Conservation (phyloP, 2,329 filamentous ascomycete genomes). For the Neopestalotiopsis rosae region DNA sequence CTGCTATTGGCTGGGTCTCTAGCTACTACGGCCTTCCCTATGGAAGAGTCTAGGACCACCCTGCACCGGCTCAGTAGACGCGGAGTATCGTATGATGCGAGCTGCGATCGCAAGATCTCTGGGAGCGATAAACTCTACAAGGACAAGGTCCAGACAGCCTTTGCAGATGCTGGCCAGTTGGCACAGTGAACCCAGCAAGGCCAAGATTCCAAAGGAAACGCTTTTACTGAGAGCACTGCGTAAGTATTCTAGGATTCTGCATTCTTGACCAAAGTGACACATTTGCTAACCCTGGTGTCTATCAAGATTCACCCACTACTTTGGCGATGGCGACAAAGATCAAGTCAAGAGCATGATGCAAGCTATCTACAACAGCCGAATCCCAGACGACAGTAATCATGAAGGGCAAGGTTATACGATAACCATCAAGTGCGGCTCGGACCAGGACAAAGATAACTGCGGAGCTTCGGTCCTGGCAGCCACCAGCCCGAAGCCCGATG, state of each 20-base stretch:
- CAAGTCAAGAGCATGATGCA: not conserved
- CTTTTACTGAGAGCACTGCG: not conserved
- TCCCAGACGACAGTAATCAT: not conserved
- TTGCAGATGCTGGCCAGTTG: not conserved
- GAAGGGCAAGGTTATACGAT: not conserved
- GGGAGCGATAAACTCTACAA: not conserved
- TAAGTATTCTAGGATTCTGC: not conserved
- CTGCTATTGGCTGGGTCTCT: not conserved
- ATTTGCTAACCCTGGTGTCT: not conserved
- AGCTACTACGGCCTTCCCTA: not conserved
- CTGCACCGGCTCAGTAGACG: not conserved
- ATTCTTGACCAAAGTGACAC: not conserved
- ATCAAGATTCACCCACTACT: not conserved
- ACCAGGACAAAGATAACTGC: not conserved
- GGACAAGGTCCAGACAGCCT: not conserved
- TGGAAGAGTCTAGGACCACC: not conserved
- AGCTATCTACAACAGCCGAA: not conserved
- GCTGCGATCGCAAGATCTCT: not conserved
- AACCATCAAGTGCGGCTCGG: not conserved
- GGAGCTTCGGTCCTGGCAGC: not conserved
- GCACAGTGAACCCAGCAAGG: not conserved
- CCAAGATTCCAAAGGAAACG: not conserved
- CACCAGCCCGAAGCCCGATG: not conserved
- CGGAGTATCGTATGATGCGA: not conserved
- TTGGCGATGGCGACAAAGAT: not conserved